Base-by-base conservation (phyloP, 805 yeast species). In the Suhomyces sp. region DNA sequence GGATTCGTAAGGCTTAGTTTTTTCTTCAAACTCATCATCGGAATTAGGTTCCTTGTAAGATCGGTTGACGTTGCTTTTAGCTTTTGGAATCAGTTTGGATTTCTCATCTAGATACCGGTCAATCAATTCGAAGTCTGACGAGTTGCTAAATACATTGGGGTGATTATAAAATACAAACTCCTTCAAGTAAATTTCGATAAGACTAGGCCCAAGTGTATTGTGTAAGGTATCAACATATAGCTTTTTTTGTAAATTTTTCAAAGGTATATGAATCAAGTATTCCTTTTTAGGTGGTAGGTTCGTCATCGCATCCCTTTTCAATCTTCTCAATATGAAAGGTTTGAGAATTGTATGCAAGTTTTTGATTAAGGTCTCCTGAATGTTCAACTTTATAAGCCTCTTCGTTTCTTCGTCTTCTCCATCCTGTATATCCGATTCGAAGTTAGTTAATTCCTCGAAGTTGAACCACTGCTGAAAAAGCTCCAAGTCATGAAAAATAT, bases 381-480 rank as follows among this genome's bases (percentile, higher is more conserved):
- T 60, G 51, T 64, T 86, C 79, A 59, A 81, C 75, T 83, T 83
- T 39, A 90, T 81, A 40, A 84, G 63, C 57, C 72, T 77, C 54
- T 69, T 78, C 22, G 78, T 74, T 48, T 77, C 81, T 19, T 66
- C 63, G 24, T 74, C 78, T 9, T 72, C 71, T 48, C 59, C 59
- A 31, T 54, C 52, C 3, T 39, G 47, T 4, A 43, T 49, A 50
- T 51, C 61, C 53, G 52, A 65, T 48, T 50, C 63, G 52, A 66
- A 57, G 19, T 72, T 69, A 6, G 80, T 76, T 40, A 86, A 63
- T 39, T 81, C 84, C 44, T 84, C 81, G 60, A 88, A 88, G 66
- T 94, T 96, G 69, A 93, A 94, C 97, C 98, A 93, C 63, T 85
- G 87, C 66, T 93, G 96, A 64, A 93, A 93, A 43, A 91, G 77